Base-by-base conservation (phyloP, 192 early-diverging fungal species). In the Phycomyces nitens region DNA sequence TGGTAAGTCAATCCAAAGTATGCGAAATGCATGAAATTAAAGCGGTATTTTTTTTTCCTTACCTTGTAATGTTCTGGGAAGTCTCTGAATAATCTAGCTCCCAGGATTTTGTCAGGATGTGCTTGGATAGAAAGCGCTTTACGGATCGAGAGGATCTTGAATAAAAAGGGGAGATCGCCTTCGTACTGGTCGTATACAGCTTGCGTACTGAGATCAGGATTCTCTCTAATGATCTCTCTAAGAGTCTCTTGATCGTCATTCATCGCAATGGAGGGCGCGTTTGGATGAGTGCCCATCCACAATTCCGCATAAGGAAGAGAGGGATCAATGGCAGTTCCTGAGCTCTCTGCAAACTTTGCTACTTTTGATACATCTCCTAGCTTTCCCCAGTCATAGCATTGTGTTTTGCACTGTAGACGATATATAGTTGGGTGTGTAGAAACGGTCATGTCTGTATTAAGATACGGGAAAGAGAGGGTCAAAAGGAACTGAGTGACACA, bases 231-330 rank as follows among this genome's bases (percentile, higher is more conserved):
- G 12, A 92, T 55, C 18, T 78, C 74, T 62, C 85, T 86, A 22
- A 95, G 79, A 1, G 86, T 79, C 20, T 69, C 74, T 5, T 69
- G 56, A 24, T 65, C 53, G 29, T 74, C 60, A 27, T 80, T 62
- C 52, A 70, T 66, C 22, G 87, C 54, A 23, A 58, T 62, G 4
- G 92, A 93, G 2, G 95, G 94, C 1, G 84, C 95, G 73, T 88
- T 97, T 3, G 94, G 89, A 68, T 99, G 97, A 9, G 97, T 99
- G 22, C 95, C 95, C 96, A 98, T 97, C 94, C 94, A 97, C 18
- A 99, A 84, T 92, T 99, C 97, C 1, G 97, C 89, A 79, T 99
- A 99, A 14, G 94, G 89, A 63, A 76, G 82, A 20, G 59, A 52
- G 14, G 69, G 50, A 66, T 95, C 88, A 60, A 89, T 65, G 16